These are phyloP conservation scores for Boletus rubropictus DNA, from an alignment of 768 basidiomycete species.

Conservation along the genomic window DNA sequence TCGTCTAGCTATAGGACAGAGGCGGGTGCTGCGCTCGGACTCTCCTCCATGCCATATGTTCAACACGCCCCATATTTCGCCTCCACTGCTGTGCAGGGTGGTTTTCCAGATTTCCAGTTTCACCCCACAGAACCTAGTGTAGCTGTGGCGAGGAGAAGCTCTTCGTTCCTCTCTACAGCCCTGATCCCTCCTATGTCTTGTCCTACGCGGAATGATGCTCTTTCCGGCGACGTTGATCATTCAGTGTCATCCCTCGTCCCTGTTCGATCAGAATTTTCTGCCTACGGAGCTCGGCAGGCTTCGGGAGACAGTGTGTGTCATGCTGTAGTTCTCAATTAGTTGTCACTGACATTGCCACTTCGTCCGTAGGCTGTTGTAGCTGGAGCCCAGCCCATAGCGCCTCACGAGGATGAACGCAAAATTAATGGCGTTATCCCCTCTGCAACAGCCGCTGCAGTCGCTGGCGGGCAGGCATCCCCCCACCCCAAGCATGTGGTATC, in stretches of 20 bases:
- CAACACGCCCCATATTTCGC: background rate
- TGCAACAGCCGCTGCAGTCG: background rate
- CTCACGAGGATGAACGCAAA: background rate
- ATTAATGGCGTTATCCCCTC: background rate
- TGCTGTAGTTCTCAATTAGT: background rate
- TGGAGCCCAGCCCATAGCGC: background rate
- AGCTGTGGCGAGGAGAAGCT: too few species aligned
- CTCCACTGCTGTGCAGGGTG: background rate
- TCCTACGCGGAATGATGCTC: background rate
- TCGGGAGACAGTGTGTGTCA: background rate
- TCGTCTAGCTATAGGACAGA: too few species aligned
- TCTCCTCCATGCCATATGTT: too few species aligned
- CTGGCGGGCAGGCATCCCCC: background rate
- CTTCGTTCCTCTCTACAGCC: background rate
- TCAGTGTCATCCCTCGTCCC: background rate
- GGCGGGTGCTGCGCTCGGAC: background rate
- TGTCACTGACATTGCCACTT: background rate
- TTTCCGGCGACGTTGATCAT: background rate
- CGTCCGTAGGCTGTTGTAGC: background rate
- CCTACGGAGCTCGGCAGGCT: background rate
- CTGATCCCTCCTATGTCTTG: accelerated
- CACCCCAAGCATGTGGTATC: background rate
- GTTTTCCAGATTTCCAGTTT: background rate
- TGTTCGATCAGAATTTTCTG: background rate
- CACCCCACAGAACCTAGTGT: too few species aligned